Conservation (phyloP, 2,329 filamentous ascomycete species). For the Ascochyta clinopodiicola region DNA sequence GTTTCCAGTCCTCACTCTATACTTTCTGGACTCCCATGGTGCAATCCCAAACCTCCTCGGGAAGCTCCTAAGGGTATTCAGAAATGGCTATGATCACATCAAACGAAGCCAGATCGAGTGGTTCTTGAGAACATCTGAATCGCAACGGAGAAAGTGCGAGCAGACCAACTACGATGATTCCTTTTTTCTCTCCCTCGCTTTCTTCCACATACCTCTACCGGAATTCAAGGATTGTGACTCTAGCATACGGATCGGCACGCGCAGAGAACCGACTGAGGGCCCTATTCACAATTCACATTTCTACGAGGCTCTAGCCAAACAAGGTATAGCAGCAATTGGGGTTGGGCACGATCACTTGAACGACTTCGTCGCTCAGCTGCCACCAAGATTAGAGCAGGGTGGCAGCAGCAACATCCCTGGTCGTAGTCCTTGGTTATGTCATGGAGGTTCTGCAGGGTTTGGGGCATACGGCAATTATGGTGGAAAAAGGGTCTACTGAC, state of each 20-base stretch:
- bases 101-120: conserved; percentile 90
- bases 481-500: conserved; percentile 71
- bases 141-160: conserved; percentile 60
- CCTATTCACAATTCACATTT: conserved; percentile 89
- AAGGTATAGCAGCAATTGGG: conserved; percentile 81
- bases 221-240: conserved; percentile 73
- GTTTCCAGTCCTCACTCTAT: conserved; percentile 66
- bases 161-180: conserved; percentile 81
- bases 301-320: conserved; percentile 80
- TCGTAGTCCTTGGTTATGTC: conserved; percentile 70
- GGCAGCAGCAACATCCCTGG: background rate
- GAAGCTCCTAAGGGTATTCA: no score
- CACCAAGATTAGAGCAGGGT: conserved; percentile 27
- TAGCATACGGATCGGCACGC: conserved; percentile 68
- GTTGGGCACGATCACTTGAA: conserved; percentile 96
- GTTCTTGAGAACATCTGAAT: conserved; percentile 78
- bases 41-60: conserved; percentile 85
- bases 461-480: conserved; percentile 91
- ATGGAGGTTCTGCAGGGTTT: conserved; percentile 87
- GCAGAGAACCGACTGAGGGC: conserved; percentile 82
- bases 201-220: conserved; percentile 92
- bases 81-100: conserved; percentile 95
- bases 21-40: conserved; percentile 86
- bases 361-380: conserved; percentile 76
- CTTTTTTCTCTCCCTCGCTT: conserved; percentile 89